Percentiles rank a stretch among this genome's conserved stretches.
These are phyloP conservation scores for Yarrowia bubula DNA, from an alignment of 805 yeast genomes.

Conservation along the genomic window DNA sequence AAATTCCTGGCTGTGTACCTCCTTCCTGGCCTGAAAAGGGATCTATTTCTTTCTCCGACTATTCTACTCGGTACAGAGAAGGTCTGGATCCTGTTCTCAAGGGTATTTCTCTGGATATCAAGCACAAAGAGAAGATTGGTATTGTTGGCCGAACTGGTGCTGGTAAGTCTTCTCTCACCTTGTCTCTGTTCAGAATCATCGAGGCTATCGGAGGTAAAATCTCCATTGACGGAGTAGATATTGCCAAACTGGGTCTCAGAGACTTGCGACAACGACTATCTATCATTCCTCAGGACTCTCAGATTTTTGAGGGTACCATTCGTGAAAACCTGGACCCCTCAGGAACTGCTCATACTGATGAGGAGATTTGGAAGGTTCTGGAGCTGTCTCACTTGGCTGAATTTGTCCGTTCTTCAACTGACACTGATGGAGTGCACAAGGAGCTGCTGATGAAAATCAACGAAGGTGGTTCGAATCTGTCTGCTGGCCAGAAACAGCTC, in stretches of 20 bases:
- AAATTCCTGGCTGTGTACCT: conserved; percentile 52
- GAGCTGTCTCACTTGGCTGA: conserved; percentile 54
- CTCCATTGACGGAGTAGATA: conserved; percentile 55
- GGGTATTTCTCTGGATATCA: conserved; percentile 59
- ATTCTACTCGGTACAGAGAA: conserved; percentile 66
- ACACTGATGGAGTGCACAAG: conserved; percentile 28
- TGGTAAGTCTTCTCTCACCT: conserved; percentile 82
- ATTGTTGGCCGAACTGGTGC: conserved; percentile 87
- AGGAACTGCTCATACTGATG: conserved; percentile 47
- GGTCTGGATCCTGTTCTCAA: conserved; percentile 70
- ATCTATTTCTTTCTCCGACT: conserved; percentile 58
- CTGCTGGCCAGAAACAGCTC: conserved; percentile 80
- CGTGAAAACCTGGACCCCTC: conserved; percentile 66
- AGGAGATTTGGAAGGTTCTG: conserved; percentile 56
- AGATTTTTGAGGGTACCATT: conserved; percentile 60
- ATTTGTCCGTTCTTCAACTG: conserved; percentile 40
- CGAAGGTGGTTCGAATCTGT: conserved; percentile 75
- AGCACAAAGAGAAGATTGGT: conserved; percentile 77
- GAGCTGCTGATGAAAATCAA: conserved; percentile 53
- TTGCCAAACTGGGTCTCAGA: conserved; percentile 50
- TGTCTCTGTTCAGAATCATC: conserved; percentile 61
- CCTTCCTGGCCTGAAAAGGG: conserved; percentile 70
- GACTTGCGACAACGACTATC: conserved; percentile 58
- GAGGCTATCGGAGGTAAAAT: conserved; percentile 54
- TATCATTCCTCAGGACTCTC: conserved; percentile 71